phyloP scores from a whole-genome alignment of 768 basidiomycete genomes.

The Podaxis mareebaensis region DNA sequence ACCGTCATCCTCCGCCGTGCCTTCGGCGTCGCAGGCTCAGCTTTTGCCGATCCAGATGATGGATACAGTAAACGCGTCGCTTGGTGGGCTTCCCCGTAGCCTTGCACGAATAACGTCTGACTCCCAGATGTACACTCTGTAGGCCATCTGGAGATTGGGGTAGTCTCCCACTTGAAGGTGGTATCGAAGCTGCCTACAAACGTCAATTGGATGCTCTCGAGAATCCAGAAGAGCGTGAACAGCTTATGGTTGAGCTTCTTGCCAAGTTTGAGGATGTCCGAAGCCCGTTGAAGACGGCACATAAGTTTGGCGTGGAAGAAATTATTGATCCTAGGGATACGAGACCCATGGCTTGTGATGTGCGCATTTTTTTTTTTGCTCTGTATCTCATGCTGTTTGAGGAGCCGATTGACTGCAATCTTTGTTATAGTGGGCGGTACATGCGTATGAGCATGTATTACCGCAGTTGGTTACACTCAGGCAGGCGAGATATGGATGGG shows the following conservation, averaged over 20 bases:
- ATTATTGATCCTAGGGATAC: slow-evolving; percentile 44
- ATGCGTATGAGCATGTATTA: slow-evolving; percentile 33
- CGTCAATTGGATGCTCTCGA: slow-evolving; percentile 33
- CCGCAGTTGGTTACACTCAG: slow-evolving; percentile 27
- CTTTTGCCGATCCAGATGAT: slow-evolving; percentile 38
- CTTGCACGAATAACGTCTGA: background rate
- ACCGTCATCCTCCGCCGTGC: slow-evolving; percentile 38
- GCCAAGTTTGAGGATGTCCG: slow-evolving; percentile 37
- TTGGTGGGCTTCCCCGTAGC: slow-evolving; percentile 28
- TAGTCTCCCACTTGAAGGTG: slow-evolving; percentile 41
- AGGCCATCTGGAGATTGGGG: slow-evolving; percentile 47
- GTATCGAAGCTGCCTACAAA: slow-evolving; percentile 43
- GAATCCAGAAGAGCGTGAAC: slow-evolving; percentile 32
- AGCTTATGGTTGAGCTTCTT: slow-evolving; percentile 35
- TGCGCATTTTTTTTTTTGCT: slow-evolving; percentile 20
- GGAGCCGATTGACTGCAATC: background rate
- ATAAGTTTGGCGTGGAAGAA: slow-evolving; percentile 41
- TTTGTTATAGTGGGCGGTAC: slow-evolving; percentile 32
- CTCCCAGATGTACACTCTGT: background rate
- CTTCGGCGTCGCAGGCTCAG: slow-evolving; percentile 41
- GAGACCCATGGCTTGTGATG: slow-evolving; percentile 36
- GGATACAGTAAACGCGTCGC: slow-evolving; percentile 34
- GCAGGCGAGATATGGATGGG: slow-evolving; percentile 9
- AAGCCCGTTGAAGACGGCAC: slow-evolving; percentile 38
- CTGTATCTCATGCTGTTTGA: background rate